Evolutionary conservation across 805 yeast species (phyloP).

Genomic region (Saccharomycopsis amapae): DNA sequence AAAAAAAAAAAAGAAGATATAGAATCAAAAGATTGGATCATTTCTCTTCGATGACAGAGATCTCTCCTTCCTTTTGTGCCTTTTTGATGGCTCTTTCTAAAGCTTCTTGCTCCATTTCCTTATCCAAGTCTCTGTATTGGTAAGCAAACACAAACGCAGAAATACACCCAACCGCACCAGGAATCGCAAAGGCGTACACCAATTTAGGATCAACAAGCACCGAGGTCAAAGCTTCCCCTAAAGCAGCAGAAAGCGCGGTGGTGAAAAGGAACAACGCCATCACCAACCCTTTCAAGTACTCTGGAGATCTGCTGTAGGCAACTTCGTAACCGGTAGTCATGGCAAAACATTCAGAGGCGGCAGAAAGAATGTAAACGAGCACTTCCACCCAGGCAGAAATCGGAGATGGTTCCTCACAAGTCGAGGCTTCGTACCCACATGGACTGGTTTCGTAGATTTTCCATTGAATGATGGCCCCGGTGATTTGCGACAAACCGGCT

Average conservation of each 20-base stretch:
- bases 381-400: slow-evolving; percentile 31
- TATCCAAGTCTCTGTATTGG: slow-evolving; percentile 35
- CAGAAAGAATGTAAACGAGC: slow-evolving; percentile 31
- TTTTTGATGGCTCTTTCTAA: neutral
- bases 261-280: slow-evolving; percentile 33
- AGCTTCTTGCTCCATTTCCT: slow-evolving; percentile 33
- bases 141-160: slow-evolving; percentile 30
- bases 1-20: too few species aligned
- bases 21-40: too few species aligned
- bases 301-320: slow-evolving; percentile 47
- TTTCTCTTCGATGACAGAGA: too few species aligned
- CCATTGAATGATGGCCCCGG: slow-evolving; percentile 45
- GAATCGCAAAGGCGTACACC: slow-evolving; percentile 35
- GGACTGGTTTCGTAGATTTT: slow-evolving; percentile 43
- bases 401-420: slow-evolving; percentile 25
- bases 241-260: slow-evolving; percentile 17
- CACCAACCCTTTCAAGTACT: slow-evolving; percentile 43
- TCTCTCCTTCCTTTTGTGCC: too few species aligned
- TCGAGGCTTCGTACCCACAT: slow-evolving; percentile 37
- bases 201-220: slow-evolving; percentile 37
- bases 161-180: slow-evolving; percentile 32
- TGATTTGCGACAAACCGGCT: slow-evolving; percentile 40
- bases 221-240: slow-evolving; percentile 33
- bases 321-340: slow-evolving; percentile 45
- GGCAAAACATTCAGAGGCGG: slow-evolving; percentile 48